Base-by-base conservation (phyloP, 2,329 filamentous ascomycete species). In the Penicillium corylophilum region DNA sequence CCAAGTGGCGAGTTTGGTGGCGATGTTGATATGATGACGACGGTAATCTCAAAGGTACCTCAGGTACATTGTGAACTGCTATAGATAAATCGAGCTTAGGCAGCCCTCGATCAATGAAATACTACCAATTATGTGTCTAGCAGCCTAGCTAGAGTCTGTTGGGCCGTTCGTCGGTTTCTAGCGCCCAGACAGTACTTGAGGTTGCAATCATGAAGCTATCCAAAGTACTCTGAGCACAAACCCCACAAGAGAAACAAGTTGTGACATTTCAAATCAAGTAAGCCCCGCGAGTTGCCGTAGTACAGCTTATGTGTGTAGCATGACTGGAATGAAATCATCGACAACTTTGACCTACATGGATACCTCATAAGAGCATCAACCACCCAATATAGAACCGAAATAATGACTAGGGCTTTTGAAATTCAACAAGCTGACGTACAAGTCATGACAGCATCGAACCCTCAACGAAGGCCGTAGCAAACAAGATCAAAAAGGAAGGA, bases 381-480 rank as follows among this genome's bases (percentile, higher is more conserved):
- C n/a, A 42, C 10, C 12, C 39, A 26, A 35, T 1, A 35, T 15
- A 26, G 16, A 13, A 31, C 26, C 42, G 5, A 18, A 29, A n/a
- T 28, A 50, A 18, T 38, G 38, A 42, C 18, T 41, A 43, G 29
- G 26, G 44, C 50, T 45, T 51, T 57, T 57, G 9, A 54, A 51
- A 20, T 38, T 50, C 48, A 26, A 51, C 38, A 24, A 54, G 53
- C 50, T 60, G 61, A 47, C 59, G 43, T 61, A 61, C 54, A 62
- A 51, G 51, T 62, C 60, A 56, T 62, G 41, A 62, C 51, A 38
- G 43, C 51, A 50, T 55, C 46, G 35, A 52, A 49, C 46, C 48
- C 35, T 38, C 16, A 13, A 24, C 33, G 20, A 52, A 44, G 24
- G 10, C 31, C 28, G 38, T 18, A 20, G 35, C 35, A 38, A 43